A percentile compares a stretch with the other conserved stretches of the same genome.
Evolutionary conservation across 1,139 yeast species (phyloP).

Genomic region (Diutina rugosa): DNA sequence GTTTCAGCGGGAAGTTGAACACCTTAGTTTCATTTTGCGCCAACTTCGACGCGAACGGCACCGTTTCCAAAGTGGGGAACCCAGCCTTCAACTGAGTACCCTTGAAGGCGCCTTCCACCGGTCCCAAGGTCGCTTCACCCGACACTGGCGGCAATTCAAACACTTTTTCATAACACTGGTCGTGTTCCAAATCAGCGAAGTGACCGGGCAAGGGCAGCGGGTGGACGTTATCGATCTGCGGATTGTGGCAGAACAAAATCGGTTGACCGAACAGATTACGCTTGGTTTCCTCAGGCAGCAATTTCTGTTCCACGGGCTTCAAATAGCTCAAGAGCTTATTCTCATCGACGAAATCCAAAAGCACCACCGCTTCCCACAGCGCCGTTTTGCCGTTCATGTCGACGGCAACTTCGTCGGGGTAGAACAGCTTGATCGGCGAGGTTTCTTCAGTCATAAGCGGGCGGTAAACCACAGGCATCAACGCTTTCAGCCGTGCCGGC

Average conservation of each 20-base stretch:
- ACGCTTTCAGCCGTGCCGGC: slow-evolving; percentile 95
- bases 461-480: slow-evolving; percentile 73
- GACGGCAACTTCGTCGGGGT: slow-evolving; percentile 78
- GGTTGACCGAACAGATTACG: slow-evolving; percentile 71
- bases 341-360: slow-evolving; percentile 85
- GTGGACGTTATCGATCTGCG: slow-evolving; percentile 59
- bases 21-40: slow-evolving; percentile 54
- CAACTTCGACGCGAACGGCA: slow-evolving; percentile 41
- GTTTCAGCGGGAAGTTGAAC: slow-evolving; percentile 75
- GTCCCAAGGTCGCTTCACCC: slow-evolving; percentile 37
- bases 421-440: slow-evolving; percentile 82
- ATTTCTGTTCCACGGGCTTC: slow-evolving; percentile 45
- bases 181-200: slow-evolving; percentile 66
- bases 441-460: slow-evolving; percentile 70
- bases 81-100: slow-evolving; percentile 75
- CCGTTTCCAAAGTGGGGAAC: slow-evolving; percentile 69
- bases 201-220: slow-evolving; percentile 72
- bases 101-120: slow-evolving; percentile 52
- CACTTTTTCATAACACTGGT: slow-evolving; percentile 56
- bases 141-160: slow-evolving; percentile 40
- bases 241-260: slow-evolving; percentile 50
- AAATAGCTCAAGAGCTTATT: slow-evolving; percentile 40
- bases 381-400: slow-evolving; percentile 94
- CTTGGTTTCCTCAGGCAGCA: slow-evolving; percentile 54
- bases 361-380: slow-evolving; percentile 93